Percentiles rank a stretch among this genome's conserved stretches.
phyloP scores from a whole-genome alignment of 805 yeast genomes.

The Wickerhamomyces bovis region DNA sequence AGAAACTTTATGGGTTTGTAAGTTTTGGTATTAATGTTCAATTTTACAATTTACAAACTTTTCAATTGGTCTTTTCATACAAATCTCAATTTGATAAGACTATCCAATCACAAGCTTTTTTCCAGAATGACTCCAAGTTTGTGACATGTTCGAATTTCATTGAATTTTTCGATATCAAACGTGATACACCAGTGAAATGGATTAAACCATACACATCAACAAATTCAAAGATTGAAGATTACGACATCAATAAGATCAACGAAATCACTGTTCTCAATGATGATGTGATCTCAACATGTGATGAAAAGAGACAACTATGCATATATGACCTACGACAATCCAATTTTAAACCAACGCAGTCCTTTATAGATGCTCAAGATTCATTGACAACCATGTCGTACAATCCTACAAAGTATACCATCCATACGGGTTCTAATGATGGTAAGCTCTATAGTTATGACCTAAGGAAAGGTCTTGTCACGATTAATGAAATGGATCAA shows the following conservation, averaged over 20 bases:
- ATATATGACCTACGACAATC: conserved; percentile 11
- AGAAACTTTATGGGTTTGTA: background rate
- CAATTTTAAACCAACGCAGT: conserved; percentile 29
- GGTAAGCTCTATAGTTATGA: conserved; percentile 19
- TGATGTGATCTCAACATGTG: conserved; percentile 17
- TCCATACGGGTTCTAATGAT: conserved; percentile 20
- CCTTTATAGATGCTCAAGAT: conserved; percentile 27
- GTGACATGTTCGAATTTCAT: conserved; percentile 11
- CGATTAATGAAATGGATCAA: conserved; percentile 3
- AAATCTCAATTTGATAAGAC: background rate
- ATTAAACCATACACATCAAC: background rate
- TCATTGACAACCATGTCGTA: conserved; percentile 16
- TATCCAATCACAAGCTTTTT: background rate
- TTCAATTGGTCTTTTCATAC: background rate
- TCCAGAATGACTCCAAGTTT: conserved; percentile 3
- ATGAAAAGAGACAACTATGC: conserved; percentile 7
- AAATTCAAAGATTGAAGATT: background rate
- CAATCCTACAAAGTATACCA: background rate
- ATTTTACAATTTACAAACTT: conserved; percentile 3
- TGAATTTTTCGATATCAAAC: background rate
- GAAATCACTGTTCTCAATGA: conserved; percentile 7
- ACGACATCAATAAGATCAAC: conserved; percentile 3
- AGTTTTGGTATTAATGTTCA: background rate
- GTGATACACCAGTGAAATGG: background rate
- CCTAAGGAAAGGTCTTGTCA: conserved; percentile 12